Conservation (phyloP, 1,284 basidiomycete species). For the Rhodotorula glutinis region DNA sequence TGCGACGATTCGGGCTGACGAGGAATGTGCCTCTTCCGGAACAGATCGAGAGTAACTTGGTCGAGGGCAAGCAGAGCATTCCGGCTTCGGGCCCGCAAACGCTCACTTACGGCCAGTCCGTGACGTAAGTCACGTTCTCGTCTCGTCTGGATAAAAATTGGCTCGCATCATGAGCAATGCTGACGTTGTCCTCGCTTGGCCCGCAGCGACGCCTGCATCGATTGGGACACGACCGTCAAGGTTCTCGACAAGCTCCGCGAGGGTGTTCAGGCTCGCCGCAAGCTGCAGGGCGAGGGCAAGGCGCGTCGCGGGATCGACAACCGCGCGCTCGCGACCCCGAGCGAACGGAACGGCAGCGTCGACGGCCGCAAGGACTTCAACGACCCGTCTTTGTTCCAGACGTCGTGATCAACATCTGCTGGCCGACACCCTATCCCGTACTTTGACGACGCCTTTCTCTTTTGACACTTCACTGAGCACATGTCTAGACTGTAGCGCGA, state of each 20-base stretch:
- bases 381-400: conserved; percentile 18
- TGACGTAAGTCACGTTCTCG: conserved; percentile 60
- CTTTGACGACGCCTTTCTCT: neutral
- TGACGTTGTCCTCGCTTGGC: neutral
- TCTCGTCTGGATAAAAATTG: too few species aligned
- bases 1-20: too few species aligned
- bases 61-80: conserved; percentile 84
- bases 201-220: conserved; percentile 66
- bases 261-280: conserved; percentile 71
- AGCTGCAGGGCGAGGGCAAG: conserved; percentile 25
- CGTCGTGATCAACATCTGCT: too few species aligned
- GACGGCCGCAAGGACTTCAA: conserved; percentile 35
- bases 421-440: too few species aligned
- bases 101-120: conserved; percentile 81
- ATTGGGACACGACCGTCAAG: conserved; percentile 79
- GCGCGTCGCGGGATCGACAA: conserved; percentile 18
- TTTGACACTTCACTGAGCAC: neutral
- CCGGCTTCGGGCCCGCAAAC: conserved; percentile 70
- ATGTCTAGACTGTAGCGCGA: neutral
- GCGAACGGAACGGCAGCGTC: conserved; percentile 22
- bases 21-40: too few species aligned
- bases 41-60: conserved; percentile 80
- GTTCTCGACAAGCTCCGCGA: conserved; percentile 73
- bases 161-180: too few species aligned
- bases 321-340: conserved; percentile 13